Percentiles rank a stretch among this genome's conserved stretches.
phyloP scores from a whole-genome alignment of 2,329 filamentous ascomycete species.

The Claviceps arundinis region DNA sequence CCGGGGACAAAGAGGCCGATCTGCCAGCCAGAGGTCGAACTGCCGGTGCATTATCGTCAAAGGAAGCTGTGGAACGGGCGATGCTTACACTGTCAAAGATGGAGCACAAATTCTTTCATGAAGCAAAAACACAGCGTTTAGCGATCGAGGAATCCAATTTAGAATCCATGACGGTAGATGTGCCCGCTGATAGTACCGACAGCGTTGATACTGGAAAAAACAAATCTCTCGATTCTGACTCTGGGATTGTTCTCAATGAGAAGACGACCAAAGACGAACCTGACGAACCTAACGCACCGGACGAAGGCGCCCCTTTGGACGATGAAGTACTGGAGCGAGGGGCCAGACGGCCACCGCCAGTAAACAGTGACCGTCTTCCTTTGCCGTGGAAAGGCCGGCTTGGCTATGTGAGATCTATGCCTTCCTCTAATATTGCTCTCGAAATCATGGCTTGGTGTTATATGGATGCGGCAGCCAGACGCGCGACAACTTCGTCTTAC shows the following conservation, averaged over 20 bases:
- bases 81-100: constrained; percentile 34
- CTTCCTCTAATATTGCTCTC: background rate
- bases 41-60: constrained; percentile 1
- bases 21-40: background rate
- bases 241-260: background rate
- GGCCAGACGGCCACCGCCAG: constrained; percentile 50
- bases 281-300: background rate
- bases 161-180: background rate
- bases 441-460: background rate
- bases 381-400: constrained; percentile 82
- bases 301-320: background rate
- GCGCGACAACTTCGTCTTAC: constrained; percentile 3
- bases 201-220: background rate
- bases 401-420: constrained; percentile 57
- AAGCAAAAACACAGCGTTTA: constrained; percentile 31
- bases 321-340: constrained; percentile 19
- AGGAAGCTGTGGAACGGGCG: constrained; percentile 23
- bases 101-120: constrained; percentile 31
- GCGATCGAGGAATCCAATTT: constrained; percentile 30
- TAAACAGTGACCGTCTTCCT: constrained; percentile 73
- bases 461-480: background rate
- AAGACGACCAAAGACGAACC: background rate
- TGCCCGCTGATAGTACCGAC: background rate
- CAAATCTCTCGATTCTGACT: background rate
- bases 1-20: background rate